Percentiles rank a stretch among this genome's conserved stretches.
phyloP scores from a whole-genome alignment of 225 moss, liverwort and hornwort genomes.

The Marchantia polymorpha region DNA sequence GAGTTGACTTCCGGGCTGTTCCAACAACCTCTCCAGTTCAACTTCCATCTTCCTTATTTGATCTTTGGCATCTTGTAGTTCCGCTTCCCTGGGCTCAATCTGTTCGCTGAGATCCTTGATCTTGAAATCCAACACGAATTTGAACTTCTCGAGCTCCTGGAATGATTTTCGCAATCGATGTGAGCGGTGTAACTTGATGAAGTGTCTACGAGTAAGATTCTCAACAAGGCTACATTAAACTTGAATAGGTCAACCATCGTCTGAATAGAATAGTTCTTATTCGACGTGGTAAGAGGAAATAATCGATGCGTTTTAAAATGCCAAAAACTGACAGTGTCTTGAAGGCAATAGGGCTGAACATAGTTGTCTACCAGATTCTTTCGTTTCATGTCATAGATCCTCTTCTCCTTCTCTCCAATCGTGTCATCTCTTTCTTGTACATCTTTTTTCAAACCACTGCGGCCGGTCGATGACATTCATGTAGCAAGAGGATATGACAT shows the following conservation, averaged over 20 bases:
- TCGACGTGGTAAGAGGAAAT: no score
- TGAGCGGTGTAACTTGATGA: neutral
- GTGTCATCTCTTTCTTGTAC: conserved; percentile 81
- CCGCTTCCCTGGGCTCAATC: conserved; percentile 74
- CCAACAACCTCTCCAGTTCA: conserved; percentile 61
- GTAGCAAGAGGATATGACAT: neutral
- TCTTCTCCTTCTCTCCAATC: conserved; percentile 78
- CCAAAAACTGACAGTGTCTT: neutral
- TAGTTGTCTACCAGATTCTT: conserved; percentile 56
- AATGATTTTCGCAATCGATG: neutral
- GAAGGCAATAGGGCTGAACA: neutral
- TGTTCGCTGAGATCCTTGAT: conserved; percentile 73
- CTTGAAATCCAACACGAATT: conserved; percentile 87
- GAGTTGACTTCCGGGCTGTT: no score
- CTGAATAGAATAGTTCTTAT: no score
- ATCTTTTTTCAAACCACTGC: conserved; percentile 68
- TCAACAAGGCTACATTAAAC: neutral
- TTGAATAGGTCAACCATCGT: no score
- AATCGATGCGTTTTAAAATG: no score
- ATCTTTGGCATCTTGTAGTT: conserved; percentile 59
- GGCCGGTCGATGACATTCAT: neutral
- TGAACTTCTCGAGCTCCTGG: conserved; percentile 86
- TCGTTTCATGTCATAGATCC: conserved; percentile 70
- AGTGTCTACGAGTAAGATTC: neutral
- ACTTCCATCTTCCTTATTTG: conserved; percentile 73